phyloP scores from a whole-genome alignment of 345 rosid genomes.

The Carallia pectinifolia region DNA sequence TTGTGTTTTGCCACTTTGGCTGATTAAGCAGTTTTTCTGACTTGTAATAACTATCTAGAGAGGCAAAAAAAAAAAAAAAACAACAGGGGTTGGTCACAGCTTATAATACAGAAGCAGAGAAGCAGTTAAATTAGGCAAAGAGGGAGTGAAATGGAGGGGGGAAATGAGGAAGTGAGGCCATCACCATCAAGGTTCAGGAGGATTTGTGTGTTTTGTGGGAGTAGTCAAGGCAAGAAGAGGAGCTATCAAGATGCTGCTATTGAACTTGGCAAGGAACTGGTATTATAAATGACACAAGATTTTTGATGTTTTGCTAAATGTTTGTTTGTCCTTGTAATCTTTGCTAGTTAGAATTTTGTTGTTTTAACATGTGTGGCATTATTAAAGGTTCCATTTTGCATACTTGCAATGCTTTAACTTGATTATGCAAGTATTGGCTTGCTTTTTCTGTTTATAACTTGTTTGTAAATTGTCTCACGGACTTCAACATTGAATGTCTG shows the following conservation, averaged over 20 bases:
- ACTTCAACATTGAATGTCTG: slow-evolving; percentile 9
- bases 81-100: too few species aligned
- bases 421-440: neutral
- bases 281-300: slow-evolving; percentile 14
- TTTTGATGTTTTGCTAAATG: too few species aligned
- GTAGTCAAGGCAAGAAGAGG: slow-evolving; percentile 77
- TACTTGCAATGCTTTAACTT: neutral
- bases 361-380: neutral
- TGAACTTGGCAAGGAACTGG: slow-evolving; percentile 83
- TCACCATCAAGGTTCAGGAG: slow-evolving; percentile 54
- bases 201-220: slow-evolving; percentile 94
- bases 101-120: neutral
- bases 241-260: slow-evolving; percentile 77
- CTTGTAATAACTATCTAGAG: too few species aligned
- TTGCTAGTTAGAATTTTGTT: neutral
- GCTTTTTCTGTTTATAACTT: slow-evolving; percentile 10
- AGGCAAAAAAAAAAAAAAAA: neutral
- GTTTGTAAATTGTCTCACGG: slow-evolving; percentile 9
- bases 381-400: neutral
- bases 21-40: too few species aligned
- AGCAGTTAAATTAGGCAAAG: neutral
- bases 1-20: neutral
- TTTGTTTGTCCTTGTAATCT: too few species aligned
- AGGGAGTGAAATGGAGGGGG: slow-evolving; percentile 29
- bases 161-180: slow-evolving; percentile 33